Percentiles rank a stretch among this genome's conserved stretches.
These are phyloP conservation scores for Mycena latifolia DNA, from an alignment of 768 basidiomycete species.

Conservation along the genomic window DNA sequence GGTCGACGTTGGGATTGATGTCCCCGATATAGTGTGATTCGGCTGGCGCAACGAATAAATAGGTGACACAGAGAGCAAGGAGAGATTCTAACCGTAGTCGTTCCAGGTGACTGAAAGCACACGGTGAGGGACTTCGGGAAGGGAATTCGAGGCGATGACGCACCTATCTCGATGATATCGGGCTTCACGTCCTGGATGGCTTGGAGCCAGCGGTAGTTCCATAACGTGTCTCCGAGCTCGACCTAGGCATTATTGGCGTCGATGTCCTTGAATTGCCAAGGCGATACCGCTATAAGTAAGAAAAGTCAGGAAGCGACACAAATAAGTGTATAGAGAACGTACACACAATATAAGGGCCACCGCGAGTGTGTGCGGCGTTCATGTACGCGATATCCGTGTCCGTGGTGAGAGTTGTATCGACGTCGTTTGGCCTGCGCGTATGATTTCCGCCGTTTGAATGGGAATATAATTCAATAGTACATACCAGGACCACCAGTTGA, in stretches of 20 bases:
- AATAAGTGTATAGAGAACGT: background rate
- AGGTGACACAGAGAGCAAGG: constrained; percentile 10
- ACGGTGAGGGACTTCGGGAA: background rate
- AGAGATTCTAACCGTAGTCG: constrained; percentile 38
- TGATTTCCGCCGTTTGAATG: background rate
- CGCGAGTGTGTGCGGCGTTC: constrained; percentile 34
- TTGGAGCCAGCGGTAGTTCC: constrained; percentile 45
- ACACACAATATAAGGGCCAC: constrained; percentile 47
- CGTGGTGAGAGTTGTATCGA: constrained; percentile 37
- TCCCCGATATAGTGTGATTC: constrained; percentile 58
- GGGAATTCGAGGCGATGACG: background rate
- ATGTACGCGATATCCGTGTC: constrained; percentile 45
- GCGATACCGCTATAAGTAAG: constrained; percentile 35
- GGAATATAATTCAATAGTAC: background rate
- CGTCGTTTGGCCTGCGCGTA: constrained; percentile 41
- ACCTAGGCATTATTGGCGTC: constrained; percentile 40
- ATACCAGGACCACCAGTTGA: constrained; percentile 51
- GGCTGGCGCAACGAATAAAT: constrained; percentile 34
- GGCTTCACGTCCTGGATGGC: constrained; percentile 41
- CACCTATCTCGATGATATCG: constrained; percentile 41
- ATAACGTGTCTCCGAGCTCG: constrained; percentile 40
- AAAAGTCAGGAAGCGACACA: background rate
- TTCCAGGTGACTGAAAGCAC: constrained; percentile 30
- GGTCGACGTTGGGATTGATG: constrained; percentile 41
- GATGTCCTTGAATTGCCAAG: constrained; percentile 44